Evolutionary conservation across 148 eudicot species (phyloP).

Genomic region (Nyssa sinensis): DNA sequence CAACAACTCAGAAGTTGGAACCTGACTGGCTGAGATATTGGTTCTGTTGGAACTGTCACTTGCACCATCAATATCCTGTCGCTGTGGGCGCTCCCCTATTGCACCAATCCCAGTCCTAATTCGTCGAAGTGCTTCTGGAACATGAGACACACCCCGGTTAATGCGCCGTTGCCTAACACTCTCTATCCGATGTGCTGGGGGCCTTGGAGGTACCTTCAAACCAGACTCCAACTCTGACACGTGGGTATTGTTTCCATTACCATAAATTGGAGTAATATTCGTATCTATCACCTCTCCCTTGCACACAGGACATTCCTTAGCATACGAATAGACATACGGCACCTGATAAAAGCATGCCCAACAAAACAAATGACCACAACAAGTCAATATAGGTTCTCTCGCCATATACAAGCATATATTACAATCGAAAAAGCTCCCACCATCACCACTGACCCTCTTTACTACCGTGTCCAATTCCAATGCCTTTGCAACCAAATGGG

Average conservation of each 20-base stretch:
- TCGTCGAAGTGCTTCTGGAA: constrained; percentile 50
- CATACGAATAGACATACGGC: constrained; percentile 31
- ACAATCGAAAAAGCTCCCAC: constrained; percentile 50
- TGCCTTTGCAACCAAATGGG: constrained; percentile 42
- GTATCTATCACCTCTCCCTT: constrained; percentile 53
- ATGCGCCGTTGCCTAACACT: constrained; percentile 44
- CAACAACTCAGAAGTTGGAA: neutral
- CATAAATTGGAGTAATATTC: constrained; percentile 51
- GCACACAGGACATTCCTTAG: constrained; percentile 64
- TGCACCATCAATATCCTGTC: constrained; percentile 10
- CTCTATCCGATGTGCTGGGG: constrained; percentile 51
- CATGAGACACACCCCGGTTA: constrained; percentile 24
- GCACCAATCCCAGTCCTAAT: constrained; percentile 40
- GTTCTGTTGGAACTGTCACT: neutral
- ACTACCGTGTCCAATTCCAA: constrained; percentile 37
- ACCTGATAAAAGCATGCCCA: constrained; percentile 58
- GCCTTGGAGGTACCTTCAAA: constrained; percentile 52
- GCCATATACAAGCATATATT: constrained; percentile 53
- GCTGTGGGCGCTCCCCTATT: constrained; percentile 19
- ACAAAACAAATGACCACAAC: constrained; percentile 67
- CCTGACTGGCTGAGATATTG: neutral
- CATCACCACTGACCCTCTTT: constrained; percentile 21
- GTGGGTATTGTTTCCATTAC: constrained; percentile 27
- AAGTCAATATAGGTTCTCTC: constrained; percentile 52
- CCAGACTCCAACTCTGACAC: constrained; percentile 22